Evolutionary conservation across 352 stramenopile species (phyloP), one percentile per base, ranked within the genome.

Genomic region (Pythium graminicola): DNA sequence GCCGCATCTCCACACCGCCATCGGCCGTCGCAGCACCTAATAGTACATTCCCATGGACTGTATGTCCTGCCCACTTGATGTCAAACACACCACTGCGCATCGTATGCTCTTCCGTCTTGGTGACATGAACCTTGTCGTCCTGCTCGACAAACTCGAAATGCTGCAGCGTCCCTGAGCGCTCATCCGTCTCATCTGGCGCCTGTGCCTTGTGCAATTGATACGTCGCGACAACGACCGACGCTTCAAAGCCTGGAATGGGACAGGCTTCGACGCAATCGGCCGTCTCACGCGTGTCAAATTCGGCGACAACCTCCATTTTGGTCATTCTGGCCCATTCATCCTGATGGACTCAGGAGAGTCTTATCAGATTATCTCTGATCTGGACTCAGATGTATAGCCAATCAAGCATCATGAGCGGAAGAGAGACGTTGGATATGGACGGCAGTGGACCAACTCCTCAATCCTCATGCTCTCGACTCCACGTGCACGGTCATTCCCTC

Each of bases 181-280:
- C 73, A 50, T 89, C 50, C 10, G 23, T 57, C 20, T 49, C 56
- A 5, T 51, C 55, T 9, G 33, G 54, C 2, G 63, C 45, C 39
- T 50, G 52, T 10, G 76, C 67, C 61, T 93, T 88, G 50, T 88
- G 73, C 23, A 94, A 67, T 60, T 92, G 81, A 56, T 94, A 94
- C 1, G 83, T 94, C 23, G 81, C 83, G 6, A 74, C 77, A 4
- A 88, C 73, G 46, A 94, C 67, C 4, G 77, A 81, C 13, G 56
- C 57, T 65, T 89, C 76, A 26, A 79, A 76, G 42, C 74, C 79
- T 23, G 54, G 36, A 4, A 90, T 65, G 2, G 75, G 73, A 44
- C 83, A 94, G 19, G 76, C 72, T 57, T 94, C 83, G 29, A 94
- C 81, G 54, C 83, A 94, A 68, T 94, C 83, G 24, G 83, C 81